These are phyloP conservation scores for Mytilinidion resinicola DNA, from an alignment of 495 filamentous ascomycete genomes.

Conservation along the genomic window DNA sequence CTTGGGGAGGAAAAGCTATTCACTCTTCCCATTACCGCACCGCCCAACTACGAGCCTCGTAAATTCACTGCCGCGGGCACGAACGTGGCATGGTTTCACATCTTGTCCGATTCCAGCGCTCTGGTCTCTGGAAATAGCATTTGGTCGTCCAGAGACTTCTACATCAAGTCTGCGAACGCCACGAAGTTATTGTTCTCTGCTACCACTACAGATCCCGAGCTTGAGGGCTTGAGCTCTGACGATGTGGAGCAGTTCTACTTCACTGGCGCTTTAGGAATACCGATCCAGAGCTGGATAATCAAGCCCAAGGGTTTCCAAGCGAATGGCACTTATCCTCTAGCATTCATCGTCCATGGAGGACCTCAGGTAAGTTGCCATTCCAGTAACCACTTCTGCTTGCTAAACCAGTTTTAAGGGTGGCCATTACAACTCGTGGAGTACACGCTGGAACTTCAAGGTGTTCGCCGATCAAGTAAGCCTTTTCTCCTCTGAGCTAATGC, in stretches of 20 bases:
- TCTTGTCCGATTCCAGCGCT: too few species aligned
- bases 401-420: too few species aligned
- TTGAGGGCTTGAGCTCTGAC: constrained; percentile 48
- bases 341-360: constrained; percentile 81
- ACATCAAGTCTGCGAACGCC: constrained; percentile 1
- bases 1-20: too few species aligned
- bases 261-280: constrained; percentile 24
- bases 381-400: constrained; percentile 18
- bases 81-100: too few species aligned
- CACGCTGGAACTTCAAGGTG: constrained; percentile 83
- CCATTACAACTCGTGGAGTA: constrained; percentile 53
- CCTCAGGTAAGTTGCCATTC: constrained; percentile 82
- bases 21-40: too few species aligned
- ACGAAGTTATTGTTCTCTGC: constrained; percentile 44
- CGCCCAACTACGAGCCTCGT: too few species aligned
- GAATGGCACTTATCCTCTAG: constrained; percentile 69
- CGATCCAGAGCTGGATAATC: constrained; percentile 54
- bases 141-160: constrained; percentile 17
- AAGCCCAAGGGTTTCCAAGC: constrained; percentile 73
- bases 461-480: constrained; percentile 65
- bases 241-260: constrained; percentile 39
- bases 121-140: too few species aligned
- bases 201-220: constrained; percentile 58
- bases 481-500: too few species aligned
- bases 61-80: too few species aligned